phyloP scores from a whole-genome alignment of 1,284 basidiomycete species.

The Fomitiporia mediterranea region DNA sequence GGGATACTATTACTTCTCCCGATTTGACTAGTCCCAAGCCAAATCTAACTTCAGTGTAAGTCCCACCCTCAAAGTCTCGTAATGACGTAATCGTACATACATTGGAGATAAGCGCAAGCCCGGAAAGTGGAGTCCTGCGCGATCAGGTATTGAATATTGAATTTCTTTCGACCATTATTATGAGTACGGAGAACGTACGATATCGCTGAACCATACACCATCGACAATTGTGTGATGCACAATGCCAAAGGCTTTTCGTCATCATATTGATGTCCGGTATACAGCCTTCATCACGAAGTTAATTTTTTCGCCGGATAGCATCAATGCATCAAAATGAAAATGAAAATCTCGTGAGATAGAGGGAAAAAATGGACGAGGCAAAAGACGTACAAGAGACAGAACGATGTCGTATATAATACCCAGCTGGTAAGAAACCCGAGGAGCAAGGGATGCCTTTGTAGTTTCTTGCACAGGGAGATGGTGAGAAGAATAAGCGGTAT shows the following conservation, averaged over 20 bases:
- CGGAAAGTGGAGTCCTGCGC: neutral
- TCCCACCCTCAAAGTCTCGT: neutral
- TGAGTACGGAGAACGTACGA: neutral
- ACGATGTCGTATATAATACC: constrained; percentile 9
- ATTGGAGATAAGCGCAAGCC: constrained; percentile 5
- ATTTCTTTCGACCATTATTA: neutral
- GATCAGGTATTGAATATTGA: no score
- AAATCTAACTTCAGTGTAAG: neutral
- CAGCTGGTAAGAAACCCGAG: constrained; percentile 3
- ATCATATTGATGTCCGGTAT: constrained; percentile 6
- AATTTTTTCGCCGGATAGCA: neutral
- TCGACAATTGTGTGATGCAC: neutral
- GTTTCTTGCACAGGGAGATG: neutral
- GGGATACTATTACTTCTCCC: no score
- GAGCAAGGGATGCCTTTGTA: constrained; percentile 3
- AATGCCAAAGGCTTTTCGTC: neutral
- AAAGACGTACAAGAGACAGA: constrained; percentile 9
- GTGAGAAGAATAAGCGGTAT: constrained; percentile 4
- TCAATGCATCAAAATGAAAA: neutral
- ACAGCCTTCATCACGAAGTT: neutral
- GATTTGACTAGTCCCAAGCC: neutral
- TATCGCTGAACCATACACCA: constrained; percentile 1
- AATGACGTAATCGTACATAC: neutral
- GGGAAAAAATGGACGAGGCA: neutral
- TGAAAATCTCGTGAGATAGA: neutral